Base-by-base conservation (phyloP, 2,329 filamentous ascomycete species). In the Calonectria honghensis region DNA sequence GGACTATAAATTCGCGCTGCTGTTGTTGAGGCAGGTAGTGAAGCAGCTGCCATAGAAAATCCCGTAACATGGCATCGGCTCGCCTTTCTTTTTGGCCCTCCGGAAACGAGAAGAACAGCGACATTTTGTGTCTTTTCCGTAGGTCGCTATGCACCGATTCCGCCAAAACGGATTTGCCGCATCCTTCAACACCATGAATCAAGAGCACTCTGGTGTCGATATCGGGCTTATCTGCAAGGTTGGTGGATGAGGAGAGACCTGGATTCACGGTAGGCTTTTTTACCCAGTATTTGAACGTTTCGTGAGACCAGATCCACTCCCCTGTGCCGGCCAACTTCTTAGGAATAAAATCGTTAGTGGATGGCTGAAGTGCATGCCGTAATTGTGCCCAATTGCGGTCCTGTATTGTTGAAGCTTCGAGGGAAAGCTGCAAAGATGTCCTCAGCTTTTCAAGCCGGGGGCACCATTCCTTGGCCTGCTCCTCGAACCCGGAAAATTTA, bases 231-330 rank as follows among this genome's bases (percentile, higher is more conserved):
- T 69, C 37, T 4, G 66, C 37, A 32, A 54, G 16, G 6, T 45
- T 24, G 4, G 20, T 10, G 11, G 50, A 41, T 4, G 66, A 39
- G 29, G 66, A 37, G 37, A 59, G 35, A 14, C 35, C 66, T 11
- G 35, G 35, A 13, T 37, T 69, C 31, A 32, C n/a, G 9, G 51
- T 31, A 5, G 27, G 52, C n/a, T 45, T 37, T 16, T 57, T 48
- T 9, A 32, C 51, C 66, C 52, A 69, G 27, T 32, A 27, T 18
- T 69, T 54, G 37, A 69, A 69, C 5, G n/a, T 29, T 31, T 41
- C 24, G 7, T 69, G 37, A 20, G 66, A 69, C 66, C 66, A 68
- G 13, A 61, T 50, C 66, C 66, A 69, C 18, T 69, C 51, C 18
- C 27, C 35, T 31, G 52, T 69, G 4, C 66, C 66, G 0, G 31